These are phyloP conservation scores for Triticum turgidum DNA, from an alignment of 176 grass and related monocot species.

Conservation along the genomic window DNA sequence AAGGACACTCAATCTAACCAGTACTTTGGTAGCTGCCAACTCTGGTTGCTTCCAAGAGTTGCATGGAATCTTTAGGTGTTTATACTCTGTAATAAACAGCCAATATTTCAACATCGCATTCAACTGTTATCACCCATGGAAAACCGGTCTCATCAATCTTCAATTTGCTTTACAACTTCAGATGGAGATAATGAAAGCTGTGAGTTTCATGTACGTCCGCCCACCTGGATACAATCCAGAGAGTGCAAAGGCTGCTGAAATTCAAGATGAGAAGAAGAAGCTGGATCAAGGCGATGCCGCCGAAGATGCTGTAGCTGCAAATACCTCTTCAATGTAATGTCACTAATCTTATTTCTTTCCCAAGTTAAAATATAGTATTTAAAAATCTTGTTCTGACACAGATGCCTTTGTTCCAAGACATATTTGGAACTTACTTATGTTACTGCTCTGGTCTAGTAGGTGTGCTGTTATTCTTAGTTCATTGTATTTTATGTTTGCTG, in stretches of 20 bases:
- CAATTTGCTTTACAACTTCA: conserved; percentile 45
- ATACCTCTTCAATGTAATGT: conserved; percentile 57
- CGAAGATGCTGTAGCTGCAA: conserved; percentile 40
- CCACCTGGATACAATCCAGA: conserved; percentile 94
- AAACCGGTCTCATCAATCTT: neutral
- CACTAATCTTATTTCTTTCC: conserved; percentile 13
- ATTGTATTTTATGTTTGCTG: neutral
- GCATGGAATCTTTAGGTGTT: neutral
- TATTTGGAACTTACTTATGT: neutral
- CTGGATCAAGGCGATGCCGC: conserved; percentile 36
- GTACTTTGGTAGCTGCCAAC: neutral
- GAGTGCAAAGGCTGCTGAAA: conserved; percentile 94
- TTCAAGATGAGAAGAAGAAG: conserved; percentile 80
- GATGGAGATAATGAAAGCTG: conserved; percentile 95
- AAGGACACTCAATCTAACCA: neutral
- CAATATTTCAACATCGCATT: neutral
- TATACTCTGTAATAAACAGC: neutral
- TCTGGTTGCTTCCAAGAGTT: conserved; percentile 7
- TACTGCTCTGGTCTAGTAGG: neutral
- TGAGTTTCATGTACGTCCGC: conserved; percentile 97
- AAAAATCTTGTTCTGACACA: neutral
- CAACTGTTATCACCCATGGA: conserved; percentile 8
- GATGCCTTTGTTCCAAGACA: neutral
- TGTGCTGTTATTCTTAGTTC: neutral
- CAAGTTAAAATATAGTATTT: neutral